phyloP scores from a whole-genome alignment of 176 grass and related monocot genomes.

The Paspalum notatum region DNA sequence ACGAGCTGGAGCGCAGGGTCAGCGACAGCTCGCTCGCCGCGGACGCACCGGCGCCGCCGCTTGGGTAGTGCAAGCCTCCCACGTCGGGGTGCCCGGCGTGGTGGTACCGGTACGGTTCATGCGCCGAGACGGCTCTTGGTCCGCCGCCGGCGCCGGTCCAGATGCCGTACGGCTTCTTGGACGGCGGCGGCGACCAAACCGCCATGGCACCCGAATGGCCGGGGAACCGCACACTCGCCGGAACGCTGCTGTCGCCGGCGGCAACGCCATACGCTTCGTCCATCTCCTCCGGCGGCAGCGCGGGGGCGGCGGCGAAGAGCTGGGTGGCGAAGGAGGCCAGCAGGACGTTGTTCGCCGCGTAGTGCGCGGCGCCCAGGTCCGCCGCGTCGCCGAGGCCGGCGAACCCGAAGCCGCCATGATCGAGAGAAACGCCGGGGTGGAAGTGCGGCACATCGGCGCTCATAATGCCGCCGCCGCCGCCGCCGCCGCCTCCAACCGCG shows the following conservation, averaged over 20 bases:
- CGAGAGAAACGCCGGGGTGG: slow-evolving; percentile 36
- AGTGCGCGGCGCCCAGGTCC: slow-evolving; percentile 34
- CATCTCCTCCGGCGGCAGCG: slow-evolving; percentile 40
- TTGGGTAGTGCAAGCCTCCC: slow-evolving; percentile 19
- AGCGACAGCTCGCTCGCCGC: slow-evolving; percentile 68
- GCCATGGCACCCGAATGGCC: slow-evolving; percentile 11
- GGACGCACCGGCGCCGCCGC: not conserved
- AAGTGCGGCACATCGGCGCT: slow-evolving; percentile 46
- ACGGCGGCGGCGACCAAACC: slow-evolving; percentile 23
- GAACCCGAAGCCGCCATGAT: slow-evolving; percentile 43
- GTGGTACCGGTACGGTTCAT: slow-evolving; percentile 29
- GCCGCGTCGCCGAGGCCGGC: slow-evolving; percentile 27
- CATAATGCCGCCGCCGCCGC: slow-evolving; percentile 37
- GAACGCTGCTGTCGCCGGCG: slow-evolving; percentile 23
- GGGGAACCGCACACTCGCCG: slow-evolving; percentile 32
- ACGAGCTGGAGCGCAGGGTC: slow-evolving; percentile 53
- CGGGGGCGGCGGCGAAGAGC: slow-evolving; percentile 33
- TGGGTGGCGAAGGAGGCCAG: slow-evolving; percentile 52
- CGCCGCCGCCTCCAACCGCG: slow-evolving; percentile 3
- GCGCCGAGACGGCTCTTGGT: slow-evolving; percentile 5
- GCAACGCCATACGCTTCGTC: not conserved
- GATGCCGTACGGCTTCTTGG: not conserved
- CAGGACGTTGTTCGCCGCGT: slow-evolving; percentile 34
- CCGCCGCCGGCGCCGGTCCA: slow-evolving; percentile 33
- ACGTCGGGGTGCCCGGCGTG: slow-evolving; percentile 16